A percentile compares a stretch with the other conserved stretches of the same genome.
Evolutionary conservation across 192 early-diverging fungal genomes (phyloP).

Genomic region (Umbelopsis ramanniana): DNA sequence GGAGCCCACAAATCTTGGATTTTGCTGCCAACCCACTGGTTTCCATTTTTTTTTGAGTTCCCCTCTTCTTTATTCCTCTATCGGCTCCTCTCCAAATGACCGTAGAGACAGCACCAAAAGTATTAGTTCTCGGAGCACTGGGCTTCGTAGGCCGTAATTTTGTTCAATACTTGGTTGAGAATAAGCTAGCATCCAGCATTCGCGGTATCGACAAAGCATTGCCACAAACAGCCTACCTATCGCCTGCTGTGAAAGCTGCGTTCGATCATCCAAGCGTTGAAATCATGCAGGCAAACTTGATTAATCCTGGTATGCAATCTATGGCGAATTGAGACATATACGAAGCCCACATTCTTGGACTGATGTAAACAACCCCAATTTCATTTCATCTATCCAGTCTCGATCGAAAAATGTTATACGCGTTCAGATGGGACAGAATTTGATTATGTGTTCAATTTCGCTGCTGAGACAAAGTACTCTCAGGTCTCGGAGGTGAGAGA

Average conservation of each 20-base stretch:
- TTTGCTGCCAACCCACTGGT: not conserved
- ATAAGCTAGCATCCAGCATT: conserved; percentile 64
- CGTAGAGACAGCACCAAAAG: conserved; percentile 48
- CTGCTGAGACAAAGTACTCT: conserved; percentile 93
- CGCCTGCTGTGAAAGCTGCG: conserved; percentile 59
- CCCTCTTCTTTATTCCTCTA: not conserved
- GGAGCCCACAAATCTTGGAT: too few species aligned
- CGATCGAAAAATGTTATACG: conserved; percentile 74
- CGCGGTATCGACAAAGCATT: conserved; percentile 84
- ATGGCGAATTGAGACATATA: conserved; percentile 2
- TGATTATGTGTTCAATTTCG: conserved; percentile 95
- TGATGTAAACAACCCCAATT: conserved; percentile 1
- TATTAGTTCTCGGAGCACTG: conserved; percentile 82
- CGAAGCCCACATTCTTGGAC: conserved; percentile 2
- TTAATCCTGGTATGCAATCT: conserved; percentile 60
- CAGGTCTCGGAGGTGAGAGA: conserved; percentile 73
- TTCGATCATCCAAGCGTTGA: conserved; percentile 69
- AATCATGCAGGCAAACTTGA: conserved; percentile 80
- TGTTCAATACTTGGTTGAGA: conserved; percentile 68
- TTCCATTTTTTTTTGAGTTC: not conserved
- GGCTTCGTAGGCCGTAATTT: conserved; percentile 88
- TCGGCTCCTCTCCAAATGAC: conserved; percentile 26
- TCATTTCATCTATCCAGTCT: conserved; percentile 49
- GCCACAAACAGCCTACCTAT: conserved; percentile 79
- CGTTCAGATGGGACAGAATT: conserved; percentile 68